Base-by-base conservation (phyloP, 2,329 filamentous ascomycete genomes). In the Tolypocladium paradoxum region DNA sequence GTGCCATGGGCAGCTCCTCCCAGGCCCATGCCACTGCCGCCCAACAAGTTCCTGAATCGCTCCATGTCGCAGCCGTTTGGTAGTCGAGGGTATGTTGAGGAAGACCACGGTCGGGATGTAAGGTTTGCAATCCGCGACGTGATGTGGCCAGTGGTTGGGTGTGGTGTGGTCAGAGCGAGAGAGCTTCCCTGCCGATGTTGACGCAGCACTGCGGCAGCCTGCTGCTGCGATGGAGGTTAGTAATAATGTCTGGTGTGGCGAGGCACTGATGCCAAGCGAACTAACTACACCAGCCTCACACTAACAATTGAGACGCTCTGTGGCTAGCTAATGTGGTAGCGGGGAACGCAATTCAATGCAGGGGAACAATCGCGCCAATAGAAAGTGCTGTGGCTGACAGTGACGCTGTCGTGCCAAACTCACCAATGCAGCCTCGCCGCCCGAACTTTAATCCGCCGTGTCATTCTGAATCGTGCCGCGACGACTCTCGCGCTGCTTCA, bases 11-110 rank as follows among this genome's bases (percentile, higher is more conserved):
- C 63, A 61, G 69, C 64, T 60, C 77, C 72, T 58, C 79, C 80
- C 49, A 86, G 74, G 62, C 81, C 79, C 76, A 88, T 85, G 62
- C 84, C 83, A 62, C 83, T 80, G 64, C 88, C 87, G 60, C 87
- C 85, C 62, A 96, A 81, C 83, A 96, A 87, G 69, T 87, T 84
- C 74, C 88, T 90, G 71, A 96, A 84, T 69, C 92, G 85, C 68
- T 97, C 92, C 92, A 96, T 97, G 55, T 60, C 76, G 49, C 22
- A n/a, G 34, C 20, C n/a, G 11, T 14, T 27, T 34, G 6, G 16
- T 33, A 8, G 24, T 24, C 8, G 8, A 29, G 27, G 12, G n/a
- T 8, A n/a, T 33, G 18, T 36, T 62, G 55, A 48, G 50, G 48
- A 34, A 8, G 31, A 27, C 31, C 43, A 47, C 43, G 43, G 27